Evolutionary conservation across 345 rosid species (phyloP), one percentile per base, ranked within the genome.

Genomic region (Aethionema arabicum): DNA sequence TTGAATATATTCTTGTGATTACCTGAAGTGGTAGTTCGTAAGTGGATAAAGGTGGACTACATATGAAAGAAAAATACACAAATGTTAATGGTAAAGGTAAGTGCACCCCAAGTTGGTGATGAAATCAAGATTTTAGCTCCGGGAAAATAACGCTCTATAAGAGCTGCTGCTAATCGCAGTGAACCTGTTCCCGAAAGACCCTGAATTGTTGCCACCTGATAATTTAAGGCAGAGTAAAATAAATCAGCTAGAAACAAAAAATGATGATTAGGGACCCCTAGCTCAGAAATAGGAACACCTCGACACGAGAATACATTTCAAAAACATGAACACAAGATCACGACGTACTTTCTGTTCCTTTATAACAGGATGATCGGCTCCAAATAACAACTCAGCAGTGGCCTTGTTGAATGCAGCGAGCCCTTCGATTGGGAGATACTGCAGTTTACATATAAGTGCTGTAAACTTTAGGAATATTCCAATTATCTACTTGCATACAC

Each of bases 341-440:
- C 55, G 39, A 78, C 90, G 33, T 80, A 93, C 99, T 56, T 74
- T 82, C 69, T 85, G 82, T 53, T 90, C 74, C 75, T 84, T 79
- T 45, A 87, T 77, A 72, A 85, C 83, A 36, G 84, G 76, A 70
- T 80, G 89, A 60, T 80, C 91, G 39, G 89, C 87, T 68, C 99
- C 96, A 67, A 93, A 72, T 32, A 93, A 72, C 72, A 93, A 76
- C 74, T 90, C 97, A 4, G 96, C 99, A 38, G 99, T 93, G 56
- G 70, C 95, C 76, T 85, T 90, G 59, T 90, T 93, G 75, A 93
- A 93, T 56, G 90, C 83, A 4, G 86, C 96, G 82, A 93, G 67
- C n/a, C 99, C 99, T 75, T 93, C 97, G n/a, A 93, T 93, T 11
- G 99, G 87, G 4, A 93, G 95, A 77, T 93, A 93, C 99, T 93